Evolutionary conservation across 1,284 basidiomycete genomes (phyloP).

Genomic region (Heterobasidion occidentale): DNA sequence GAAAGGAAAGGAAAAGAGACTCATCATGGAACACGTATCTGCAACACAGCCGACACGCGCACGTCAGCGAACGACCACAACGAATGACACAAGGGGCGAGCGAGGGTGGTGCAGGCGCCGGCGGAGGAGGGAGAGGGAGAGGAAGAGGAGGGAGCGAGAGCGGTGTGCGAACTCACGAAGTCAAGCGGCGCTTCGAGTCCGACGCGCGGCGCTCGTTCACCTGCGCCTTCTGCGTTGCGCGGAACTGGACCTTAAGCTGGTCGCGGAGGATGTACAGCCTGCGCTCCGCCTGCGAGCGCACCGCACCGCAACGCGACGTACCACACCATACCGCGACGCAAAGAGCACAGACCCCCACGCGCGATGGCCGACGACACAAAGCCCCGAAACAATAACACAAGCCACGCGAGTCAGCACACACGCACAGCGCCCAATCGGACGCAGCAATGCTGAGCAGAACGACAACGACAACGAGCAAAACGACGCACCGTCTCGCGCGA

Average conservation of each 20-base stretch:
- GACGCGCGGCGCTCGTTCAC: constrained; percentile 75
- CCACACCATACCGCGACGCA: no score
- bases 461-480: background rate
- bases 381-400: no score
- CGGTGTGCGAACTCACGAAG: constrained; percentile 41
- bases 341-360: no score
- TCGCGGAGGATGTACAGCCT: constrained; percentile 55
- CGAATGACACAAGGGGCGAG: no score
- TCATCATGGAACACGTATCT: constrained; percentile 12
- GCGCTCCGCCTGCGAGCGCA: constrained; percentile 38
- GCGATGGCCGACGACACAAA: no score
- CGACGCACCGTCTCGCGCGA: constrained; percentile 30
- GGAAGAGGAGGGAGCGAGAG: background rate
- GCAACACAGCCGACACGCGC: constrained; percentile 36
- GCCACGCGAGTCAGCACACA: no score
- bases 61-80: constrained; percentile 21
- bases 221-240: constrained; percentile 79
- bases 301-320: no score
- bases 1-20: constrained; percentile 1
- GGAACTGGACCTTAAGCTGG: constrained; percentile 71
- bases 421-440: constrained; percentile 5
- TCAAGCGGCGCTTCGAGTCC: constrained; percentile 76
- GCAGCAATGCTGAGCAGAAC: background rate
- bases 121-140: no score
- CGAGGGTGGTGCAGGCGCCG: no score